Percentiles rank a stretch among this genome's conserved stretches.
phyloP scores from a whole-genome alignment of 1,284 basidiomycete genomes.

The Chiua sp. region DNA sequence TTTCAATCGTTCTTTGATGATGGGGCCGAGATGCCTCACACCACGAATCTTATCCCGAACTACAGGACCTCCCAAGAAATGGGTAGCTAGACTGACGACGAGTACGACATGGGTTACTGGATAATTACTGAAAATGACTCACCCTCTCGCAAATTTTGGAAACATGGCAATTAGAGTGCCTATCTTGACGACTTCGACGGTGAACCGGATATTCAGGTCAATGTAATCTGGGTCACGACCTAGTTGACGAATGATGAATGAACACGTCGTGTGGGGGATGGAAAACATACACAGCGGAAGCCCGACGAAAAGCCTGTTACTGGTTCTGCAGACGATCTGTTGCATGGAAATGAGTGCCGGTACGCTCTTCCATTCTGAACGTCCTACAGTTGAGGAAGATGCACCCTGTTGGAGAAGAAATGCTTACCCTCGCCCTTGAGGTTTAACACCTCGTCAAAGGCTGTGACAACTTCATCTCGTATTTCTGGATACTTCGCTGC shows the following conservation, averaged over 20 bases:
- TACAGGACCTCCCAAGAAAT: neutral
- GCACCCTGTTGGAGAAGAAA: neutral
- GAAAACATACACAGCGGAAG: conserved; percentile 42
- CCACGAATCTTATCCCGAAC: conserved; percentile 2
- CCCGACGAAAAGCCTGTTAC: conserved; percentile 46
- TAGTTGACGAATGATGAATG: conserved; percentile 16
- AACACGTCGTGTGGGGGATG: neutral
- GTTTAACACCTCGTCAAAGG: conserved; percentile 33
- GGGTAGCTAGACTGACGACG: conserved; percentile 1
- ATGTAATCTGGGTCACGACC: conserved; percentile 47
- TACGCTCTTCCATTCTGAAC: conserved; percentile 38
- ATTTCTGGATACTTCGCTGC: conserved; percentile 31
- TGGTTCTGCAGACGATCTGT: conserved; percentile 38
- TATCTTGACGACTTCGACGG: conserved; percentile 36
- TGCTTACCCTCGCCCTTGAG: conserved; percentile 21
- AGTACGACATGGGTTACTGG: neutral
- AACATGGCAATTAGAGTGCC: conserved; percentile 37
- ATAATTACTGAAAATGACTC: conserved; percentile 10
- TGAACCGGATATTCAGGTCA: conserved; percentile 40
- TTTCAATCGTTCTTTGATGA: conserved; percentile 44
- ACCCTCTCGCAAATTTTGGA: conserved; percentile 47
- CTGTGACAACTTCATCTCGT: conserved; percentile 36
- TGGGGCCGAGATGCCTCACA: conserved; percentile 37
- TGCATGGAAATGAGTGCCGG: conserved; percentile 19
- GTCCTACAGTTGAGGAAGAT: neutral